phyloP scores from a whole-genome alignment of 108 stramenopile species.

The Licmophora abbreviata region DNA sequence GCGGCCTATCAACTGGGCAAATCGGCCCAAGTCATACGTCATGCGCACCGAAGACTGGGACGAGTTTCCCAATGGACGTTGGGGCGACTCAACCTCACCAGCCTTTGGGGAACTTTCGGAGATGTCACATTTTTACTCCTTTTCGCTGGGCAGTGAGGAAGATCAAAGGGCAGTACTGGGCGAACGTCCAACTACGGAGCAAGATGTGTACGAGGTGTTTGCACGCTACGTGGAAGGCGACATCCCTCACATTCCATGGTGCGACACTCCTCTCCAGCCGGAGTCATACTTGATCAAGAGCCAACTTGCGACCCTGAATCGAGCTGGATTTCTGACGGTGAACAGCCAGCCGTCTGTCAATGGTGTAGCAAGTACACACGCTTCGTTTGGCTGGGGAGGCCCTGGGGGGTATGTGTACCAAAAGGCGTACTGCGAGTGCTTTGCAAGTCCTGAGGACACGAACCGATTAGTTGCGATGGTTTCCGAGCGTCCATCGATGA shows the following conservation, averaged over 20 bases:
- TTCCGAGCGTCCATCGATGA: conserved; percentile 39
- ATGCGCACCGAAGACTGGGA: conserved; percentile 94
- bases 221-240: conserved; percentile 85
- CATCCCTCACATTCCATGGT: conserved; percentile 92
- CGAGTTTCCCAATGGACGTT: conserved; percentile 91
- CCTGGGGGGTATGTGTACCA: conserved; percentile 92
- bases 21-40: conserved; percentile 90
- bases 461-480: conserved; percentile 54
- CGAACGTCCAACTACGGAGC: conserved; percentile 53
- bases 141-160: conserved; percentile 73
- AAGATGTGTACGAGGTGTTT: conserved; percentile 91
- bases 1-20: conserved; percentile 98
- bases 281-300: conserved; percentile 82
- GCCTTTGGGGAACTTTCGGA: conserved; percentile 92
- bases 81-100: conserved; percentile 87
- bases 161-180: conserved; percentile 92
- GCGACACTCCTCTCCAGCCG: conserved; percentile 88
- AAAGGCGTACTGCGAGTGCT: conserved; percentile 96
- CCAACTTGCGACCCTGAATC: conserved; percentile 73
- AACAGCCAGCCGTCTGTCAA: conserved; percentile 94
- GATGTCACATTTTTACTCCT: conserved; percentile 78
- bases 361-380: conserved; percentile 66
- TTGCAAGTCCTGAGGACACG: conserved; percentile 75
- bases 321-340: conserved; percentile 87
- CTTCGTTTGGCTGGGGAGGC: conserved; percentile 93